phyloP scores from a whole-genome alignment of 345 rosid species.

The Eucalyptus pauciflora region DNA sequence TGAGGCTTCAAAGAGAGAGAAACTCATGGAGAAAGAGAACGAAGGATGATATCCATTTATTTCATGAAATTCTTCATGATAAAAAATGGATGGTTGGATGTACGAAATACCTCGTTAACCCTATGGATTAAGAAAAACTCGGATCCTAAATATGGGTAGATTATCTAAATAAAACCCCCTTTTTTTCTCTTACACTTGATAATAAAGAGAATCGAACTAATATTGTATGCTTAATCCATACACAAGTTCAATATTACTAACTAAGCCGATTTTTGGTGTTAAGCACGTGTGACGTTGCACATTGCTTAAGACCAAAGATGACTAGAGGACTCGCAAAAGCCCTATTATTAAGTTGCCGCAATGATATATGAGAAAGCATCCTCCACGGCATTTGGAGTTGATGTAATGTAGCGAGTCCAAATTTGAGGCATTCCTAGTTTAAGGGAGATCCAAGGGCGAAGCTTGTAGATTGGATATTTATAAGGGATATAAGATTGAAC shows the following conservation, averaged over 20 bases:
- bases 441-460: background rate
- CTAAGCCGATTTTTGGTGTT: background rate
- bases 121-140: background rate
- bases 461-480: background rate
- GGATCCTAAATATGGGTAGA: background rate
- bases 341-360: background rate
- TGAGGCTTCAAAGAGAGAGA: background rate
- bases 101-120: background rate
- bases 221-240: background rate
- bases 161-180: background rate
- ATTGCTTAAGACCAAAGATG: background rate
- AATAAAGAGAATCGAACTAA: background rate
- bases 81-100: background rate
- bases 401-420: background rate
- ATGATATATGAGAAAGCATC: background rate
- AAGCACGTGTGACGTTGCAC: background rate
- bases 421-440: background rate
- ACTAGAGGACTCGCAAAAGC: background rate
- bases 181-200: background rate
- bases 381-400: background rate
- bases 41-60: background rate
- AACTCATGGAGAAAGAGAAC: background rate
- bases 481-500: background rate
- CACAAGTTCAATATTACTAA: background rate
- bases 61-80: background rate